phyloP scores from a whole-genome alignment of 192 early-diverging fungal species.

The Backusella tuberculispora region DNA sequence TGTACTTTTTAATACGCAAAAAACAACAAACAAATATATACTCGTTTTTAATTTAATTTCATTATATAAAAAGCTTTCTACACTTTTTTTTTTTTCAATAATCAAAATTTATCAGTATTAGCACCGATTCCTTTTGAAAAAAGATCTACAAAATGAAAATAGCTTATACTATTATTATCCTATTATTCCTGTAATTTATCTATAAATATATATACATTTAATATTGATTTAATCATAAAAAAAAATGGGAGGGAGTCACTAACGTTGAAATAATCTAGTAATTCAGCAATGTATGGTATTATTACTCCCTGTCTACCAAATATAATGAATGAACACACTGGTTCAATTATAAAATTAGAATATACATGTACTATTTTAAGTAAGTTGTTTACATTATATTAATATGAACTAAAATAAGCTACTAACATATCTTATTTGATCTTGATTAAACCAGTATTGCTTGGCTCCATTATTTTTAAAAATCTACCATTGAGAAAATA shows the following conservation, averaged over 20 bases:
- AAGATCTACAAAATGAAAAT: too few relatives aligned
- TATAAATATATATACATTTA: too few relatives aligned
- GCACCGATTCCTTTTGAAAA: too few relatives aligned
- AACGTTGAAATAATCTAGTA: neutral
- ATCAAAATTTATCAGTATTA: too few relatives aligned
- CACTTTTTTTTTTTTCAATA: neutral
- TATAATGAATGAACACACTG: neutral
- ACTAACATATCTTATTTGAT: neutral
- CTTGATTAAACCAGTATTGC: neutral
- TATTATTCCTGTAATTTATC: too few relatives aligned
- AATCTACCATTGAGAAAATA: neutral
- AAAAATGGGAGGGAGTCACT: neutral
- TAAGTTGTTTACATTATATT: neutral
- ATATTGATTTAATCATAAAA: too few relatives aligned
- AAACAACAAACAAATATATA: constrained; percentile 1
- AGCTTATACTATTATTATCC: too few relatives aligned
- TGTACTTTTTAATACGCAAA: neutral
- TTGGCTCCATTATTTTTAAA: neutral
- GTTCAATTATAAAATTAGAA: neutral
- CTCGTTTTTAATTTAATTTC: neutral
- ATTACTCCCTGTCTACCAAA: neutral
- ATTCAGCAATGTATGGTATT: neutral
- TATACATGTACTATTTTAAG: neutral
- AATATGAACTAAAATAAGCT: neutral
- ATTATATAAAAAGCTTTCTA: neutral